phyloP scores from a whole-genome alignment of 768 basidiomycete genomes.

The Boletales sp. region DNA sequence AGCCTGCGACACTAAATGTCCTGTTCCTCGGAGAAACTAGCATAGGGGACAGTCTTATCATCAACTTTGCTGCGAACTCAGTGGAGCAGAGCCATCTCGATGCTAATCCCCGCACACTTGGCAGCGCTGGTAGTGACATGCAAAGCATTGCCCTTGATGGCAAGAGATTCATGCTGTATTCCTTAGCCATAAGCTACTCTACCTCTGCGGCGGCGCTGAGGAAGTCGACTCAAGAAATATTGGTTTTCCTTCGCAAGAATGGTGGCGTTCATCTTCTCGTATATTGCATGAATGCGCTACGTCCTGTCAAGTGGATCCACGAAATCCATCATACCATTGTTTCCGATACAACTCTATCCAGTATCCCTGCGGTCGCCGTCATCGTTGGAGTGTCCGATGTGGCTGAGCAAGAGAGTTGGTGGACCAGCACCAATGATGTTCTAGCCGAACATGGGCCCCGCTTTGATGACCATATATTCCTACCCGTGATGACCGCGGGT shows the following conservation, averaged over 20 bases:
- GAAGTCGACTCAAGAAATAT: slow-evolving; percentile 3
- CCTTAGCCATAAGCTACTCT: slow-evolving; percentile 2
- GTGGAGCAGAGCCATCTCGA: not conserved
- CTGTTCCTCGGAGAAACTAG: slow-evolving; percentile 22
- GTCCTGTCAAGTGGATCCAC: slow-evolving; percentile 10
- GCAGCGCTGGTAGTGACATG: slow-evolving; percentile 1
- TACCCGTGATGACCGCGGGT: slow-evolving; percentile 3
- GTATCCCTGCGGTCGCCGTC: slow-evolving; percentile 17
- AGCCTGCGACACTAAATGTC: slow-evolving; percentile 15
- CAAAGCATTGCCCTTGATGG: slow-evolving; percentile 11
- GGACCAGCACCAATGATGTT: slow-evolving; percentile 7
- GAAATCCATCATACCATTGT: slow-evolving; percentile 7
- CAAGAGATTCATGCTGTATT: slow-evolving; percentile 14
- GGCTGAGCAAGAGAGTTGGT: slow-evolving; percentile 17
- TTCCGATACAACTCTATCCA: not conserved
- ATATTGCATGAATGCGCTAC: slow-evolving; percentile 18
- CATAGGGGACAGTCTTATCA: slow-evolving; percentile 14
- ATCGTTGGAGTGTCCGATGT: slow-evolving; percentile 9
- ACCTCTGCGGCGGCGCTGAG: not conserved
- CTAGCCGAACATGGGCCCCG: slow-evolving; percentile 6
- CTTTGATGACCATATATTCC: slow-evolving; percentile 17
- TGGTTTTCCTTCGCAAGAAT: slow-evolving; percentile 11
- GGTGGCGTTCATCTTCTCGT: slow-evolving; percentile 17
- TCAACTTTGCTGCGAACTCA: slow-evolving; percentile 15
- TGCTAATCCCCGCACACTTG: not conserved